Percentiles rank a stretch among this genome's conserved stretches.
Evolutionary conservation across 1,284 basidiomycete species (phyloP).

Genomic region (Meira miltonrushii): DNA sequence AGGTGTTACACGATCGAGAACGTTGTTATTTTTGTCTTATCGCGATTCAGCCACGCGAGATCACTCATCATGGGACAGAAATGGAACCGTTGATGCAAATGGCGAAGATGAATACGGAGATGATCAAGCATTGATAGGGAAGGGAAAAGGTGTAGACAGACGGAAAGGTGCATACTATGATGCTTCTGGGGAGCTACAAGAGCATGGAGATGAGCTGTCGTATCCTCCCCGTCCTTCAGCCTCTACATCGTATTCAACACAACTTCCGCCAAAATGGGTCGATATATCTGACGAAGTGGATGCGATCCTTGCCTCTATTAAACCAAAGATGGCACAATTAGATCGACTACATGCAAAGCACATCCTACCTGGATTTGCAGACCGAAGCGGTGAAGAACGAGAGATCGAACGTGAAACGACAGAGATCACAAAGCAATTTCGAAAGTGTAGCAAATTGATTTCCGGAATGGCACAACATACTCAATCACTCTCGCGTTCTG

Average conservation of each 20-base stretch:
- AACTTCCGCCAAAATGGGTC: constrained; percentile 50
- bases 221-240: constrained; percentile 12
- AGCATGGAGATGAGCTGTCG: constrained; percentile 7
- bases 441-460: constrained; percentile 32
- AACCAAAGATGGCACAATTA: constrained; percentile 59
- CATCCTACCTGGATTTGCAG: constrained; percentile 88
- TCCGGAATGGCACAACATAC: constrained; percentile 32
- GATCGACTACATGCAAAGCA: constrained; percentile 95
- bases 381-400: constrained; percentile 83
- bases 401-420: constrained; percentile 83
- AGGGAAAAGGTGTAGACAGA: constrained; percentile 9
- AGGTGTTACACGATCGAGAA: constrained; percentile 70
- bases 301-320: constrained; percentile 23
- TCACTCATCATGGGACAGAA: constrained; percentile 60
- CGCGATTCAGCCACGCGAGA: constrained; percentile 66
- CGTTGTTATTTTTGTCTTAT: constrained; percentile 89
- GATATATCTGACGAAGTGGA: constrained; percentile 44
- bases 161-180: constrained; percentile 24
- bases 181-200: constrained; percentile 18
- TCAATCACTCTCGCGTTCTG: constrained; percentile 58
- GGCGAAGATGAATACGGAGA: no score
- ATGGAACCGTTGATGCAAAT: no score
- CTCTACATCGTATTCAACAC: constrained; percentile 11
- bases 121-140: constrained; percentile 10
- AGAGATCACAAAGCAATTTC: constrained; percentile 66